Base-by-base conservation (phyloP, 345 rosid genomes). In the Alliaria petiolata region DNA sequence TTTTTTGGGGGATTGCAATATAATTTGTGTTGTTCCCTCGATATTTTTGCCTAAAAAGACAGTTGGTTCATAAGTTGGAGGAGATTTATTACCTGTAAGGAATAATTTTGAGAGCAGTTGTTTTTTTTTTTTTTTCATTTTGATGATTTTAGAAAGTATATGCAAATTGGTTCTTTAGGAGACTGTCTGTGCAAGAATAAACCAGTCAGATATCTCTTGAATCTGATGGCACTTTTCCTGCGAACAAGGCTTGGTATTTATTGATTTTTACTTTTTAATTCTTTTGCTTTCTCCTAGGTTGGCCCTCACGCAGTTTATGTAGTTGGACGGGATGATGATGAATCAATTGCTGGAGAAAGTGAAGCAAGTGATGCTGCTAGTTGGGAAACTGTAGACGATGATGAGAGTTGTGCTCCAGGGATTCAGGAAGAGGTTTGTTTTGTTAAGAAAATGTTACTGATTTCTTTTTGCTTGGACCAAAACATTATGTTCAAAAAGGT, bases 221-320 rank as follows among this genome's bases (percentile, higher is more conserved):
- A 43, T 43, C 22, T 63, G 39, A 56, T 30, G 17, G 15, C 54
- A 65, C 8, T 25, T 31, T 52, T n/a, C 65, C 34, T 71, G 65
- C 56, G 57, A 46, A 63, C 42, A 44, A 70, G 62, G 67, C 65
- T 36, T 49, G 30, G 64, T 35, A 16, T 16, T 34, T 53, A 52
- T 58, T 74, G n/a, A 16, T 28, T 36, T 79, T 62, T 64, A 61
- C 71, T 22, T 53, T 51, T 22, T 51, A 58, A 46, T 52, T 62
- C 33, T 43, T n/a, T 65, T 69, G 52, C 51, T 51, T 75, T 74
- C 49, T 62, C 56, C 39, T 78, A 93, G 98, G 99, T 95, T 80
- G 99, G 99, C 64, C 99, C 99, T 79, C 91, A 95, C 76, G 97
- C 95, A 80, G 84, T 95, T 77, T 92, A 84, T 74, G 99, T 92